Evolutionary conservation across 1,139 yeast genomes (phyloP).

Genomic region (Debaryomyces singareniensis): DNA sequence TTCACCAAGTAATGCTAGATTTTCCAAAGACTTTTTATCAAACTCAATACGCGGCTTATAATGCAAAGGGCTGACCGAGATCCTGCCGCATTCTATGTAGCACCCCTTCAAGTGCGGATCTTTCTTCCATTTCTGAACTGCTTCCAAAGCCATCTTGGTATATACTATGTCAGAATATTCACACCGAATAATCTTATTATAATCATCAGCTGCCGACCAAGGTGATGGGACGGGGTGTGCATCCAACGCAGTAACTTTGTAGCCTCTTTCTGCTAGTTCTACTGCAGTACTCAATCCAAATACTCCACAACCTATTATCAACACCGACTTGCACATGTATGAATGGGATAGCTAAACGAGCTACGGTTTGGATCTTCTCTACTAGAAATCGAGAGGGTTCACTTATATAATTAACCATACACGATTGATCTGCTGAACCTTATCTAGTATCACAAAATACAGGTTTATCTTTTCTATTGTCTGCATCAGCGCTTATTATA

Average conservation of each 20-base stretch:
- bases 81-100: slow-evolving; percentile 31
- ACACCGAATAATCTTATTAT: slow-evolving; percentile 7
- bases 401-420: background rate
- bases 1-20: slow-evolving; percentile 20
- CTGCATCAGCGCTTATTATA: background rate
- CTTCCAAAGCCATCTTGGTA: slow-evolving; percentile 9
- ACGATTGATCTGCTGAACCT: background rate
- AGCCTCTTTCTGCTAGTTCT: slow-evolving; percentile 6
- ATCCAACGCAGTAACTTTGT: slow-evolving; percentile 7
- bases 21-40: slow-evolving; percentile 24
- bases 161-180: slow-evolving; percentile 1
- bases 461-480: background rate
- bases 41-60: slow-evolving; percentile 20
- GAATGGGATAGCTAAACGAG: background rate
- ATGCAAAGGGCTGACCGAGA: slow-evolving; percentile 11
- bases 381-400: background rate
- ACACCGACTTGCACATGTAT: background rate
- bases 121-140: slow-evolving; percentile 11
- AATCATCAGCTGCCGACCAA: slow-evolving; percentile 8
- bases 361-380: background rate
- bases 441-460: background rate
- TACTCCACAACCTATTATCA: slow-evolving; percentile 13
- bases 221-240: slow-evolving; percentile 8
- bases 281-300: slow-evolving; percentile 10
- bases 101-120: slow-evolving; percentile 10